Evolutionary conservation across 2,329 filamentous ascomycete species (phyloP).

Genomic region (Amylocarpus encephaloides): DNA sequence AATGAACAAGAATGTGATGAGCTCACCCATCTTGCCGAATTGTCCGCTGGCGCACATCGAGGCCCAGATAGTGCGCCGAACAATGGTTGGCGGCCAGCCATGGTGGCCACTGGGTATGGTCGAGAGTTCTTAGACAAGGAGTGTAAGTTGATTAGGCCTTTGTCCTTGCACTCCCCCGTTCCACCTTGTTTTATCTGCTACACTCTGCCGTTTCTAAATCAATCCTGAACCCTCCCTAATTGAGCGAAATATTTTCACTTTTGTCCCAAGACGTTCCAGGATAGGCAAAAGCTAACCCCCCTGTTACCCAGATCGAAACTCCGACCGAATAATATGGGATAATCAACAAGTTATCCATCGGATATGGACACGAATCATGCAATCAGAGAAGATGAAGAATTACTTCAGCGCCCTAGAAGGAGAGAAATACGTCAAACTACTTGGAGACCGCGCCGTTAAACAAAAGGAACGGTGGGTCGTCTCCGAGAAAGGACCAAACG

Average conservation of each 20-base stretch:
- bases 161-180: too few relatives aligned
- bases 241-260: too few relatives aligned
- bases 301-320: too few relatives aligned
- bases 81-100: conserved; percentile 57
- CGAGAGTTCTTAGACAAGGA: conserved; percentile 49
- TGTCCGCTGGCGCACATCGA: conserved; percentile 36
- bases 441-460: conserved; percentile 31
- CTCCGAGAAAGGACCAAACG: conserved; percentile 49
- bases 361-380: conserved; percentile 54
- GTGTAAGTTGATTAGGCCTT: too few relatives aligned
- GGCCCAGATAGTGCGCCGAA: conserved; percentile 11
- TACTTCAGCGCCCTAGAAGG: conserved; percentile 34
- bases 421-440: conserved; percentile 21
- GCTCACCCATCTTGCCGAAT: conserved; percentile 46
- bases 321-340: conserved; percentile 72
- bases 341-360: conserved; percentile 52
- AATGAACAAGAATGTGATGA: conserved; percentile 52
- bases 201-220: too few relatives aligned
- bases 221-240: too few relatives aligned
- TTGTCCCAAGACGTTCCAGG: too few relatives aligned
- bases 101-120: conserved; percentile 60
- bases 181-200: too few relatives aligned
- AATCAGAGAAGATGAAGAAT: conserved; percentile 38
- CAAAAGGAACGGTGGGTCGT: conserved; percentile 18
- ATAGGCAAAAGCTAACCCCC: too few relatives aligned